Evolutionary conservation across 106 monocot genomes (phyloP).

Genomic region (Phalaenopsis equestris): DNA sequence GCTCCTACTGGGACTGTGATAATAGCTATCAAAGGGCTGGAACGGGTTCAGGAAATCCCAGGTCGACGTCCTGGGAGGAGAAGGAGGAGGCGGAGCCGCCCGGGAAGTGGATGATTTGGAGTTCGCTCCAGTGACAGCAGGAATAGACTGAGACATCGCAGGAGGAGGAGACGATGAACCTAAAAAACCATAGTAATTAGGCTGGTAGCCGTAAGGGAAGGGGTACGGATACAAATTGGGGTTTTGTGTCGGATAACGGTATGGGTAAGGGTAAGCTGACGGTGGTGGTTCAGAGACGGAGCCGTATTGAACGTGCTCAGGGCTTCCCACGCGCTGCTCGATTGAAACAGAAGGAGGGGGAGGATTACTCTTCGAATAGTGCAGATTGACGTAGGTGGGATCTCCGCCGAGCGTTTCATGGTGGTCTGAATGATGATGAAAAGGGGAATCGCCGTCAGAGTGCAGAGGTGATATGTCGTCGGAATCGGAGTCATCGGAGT

Average conservation of each 20-base stretch:
- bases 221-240: neutral
- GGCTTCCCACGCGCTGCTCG: slow-evolving; percentile 28
- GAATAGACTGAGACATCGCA: slow-evolving; percentile 8
- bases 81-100: slow-evolving; percentile 56
- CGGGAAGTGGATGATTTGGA: slow-evolving; percentile 12
- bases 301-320: slow-evolving; percentile 11
- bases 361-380: slow-evolving; percentile 44
- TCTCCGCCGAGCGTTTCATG: neutral
- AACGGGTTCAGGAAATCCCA: slow-evolving; percentile 95
- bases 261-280: slow-evolving; percentile 6
- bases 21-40: slow-evolving; percentile 33
- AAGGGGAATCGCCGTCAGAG: slow-evolving; percentile 24
- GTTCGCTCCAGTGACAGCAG: neutral
- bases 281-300: neutral
- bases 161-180: slow-evolving; percentile 25
- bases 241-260: neutral
- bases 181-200: slow-evolving; percentile 24
- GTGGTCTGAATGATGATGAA: neutral
- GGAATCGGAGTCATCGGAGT: slow-evolving; percentile 28
- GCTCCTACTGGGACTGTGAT: slow-evolving; percentile 69
- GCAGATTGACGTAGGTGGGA: slow-evolving; percentile 16
- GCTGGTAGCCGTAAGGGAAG: slow-evolving; percentile 13
- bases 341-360: slow-evolving; percentile 33
- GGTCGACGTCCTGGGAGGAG: slow-evolving; percentile 48
- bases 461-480: slow-evolving; percentile 37